Evolutionary conservation across 805 yeast genomes (phyloP).

Genomic region (Monosporozyma servazzii): DNA sequence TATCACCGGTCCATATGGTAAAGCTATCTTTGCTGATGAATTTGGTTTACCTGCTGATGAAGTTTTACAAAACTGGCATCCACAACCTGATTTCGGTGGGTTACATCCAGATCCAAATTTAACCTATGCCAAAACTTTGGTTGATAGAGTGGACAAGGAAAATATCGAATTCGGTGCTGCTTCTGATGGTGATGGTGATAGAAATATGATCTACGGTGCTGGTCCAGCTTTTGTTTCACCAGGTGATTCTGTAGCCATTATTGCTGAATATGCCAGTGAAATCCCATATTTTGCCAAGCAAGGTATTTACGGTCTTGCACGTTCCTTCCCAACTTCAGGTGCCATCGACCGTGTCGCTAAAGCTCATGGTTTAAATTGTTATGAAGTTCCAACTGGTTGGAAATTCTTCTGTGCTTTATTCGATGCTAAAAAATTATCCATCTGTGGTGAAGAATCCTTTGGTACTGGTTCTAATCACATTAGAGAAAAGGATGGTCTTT

Average conservation of each 20-base stretch:
- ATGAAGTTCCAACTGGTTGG: slow-evolving; percentile 99
- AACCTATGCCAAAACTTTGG: slow-evolving; percentile 85
- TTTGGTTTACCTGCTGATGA: slow-evolving; percentile 59
- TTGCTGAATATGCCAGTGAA: slow-evolving; percentile 82
- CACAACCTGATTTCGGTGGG: slow-evolving; percentile 91
- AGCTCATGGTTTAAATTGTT: slow-evolving; percentile 59
- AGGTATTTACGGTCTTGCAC: slow-evolving; percentile 87
- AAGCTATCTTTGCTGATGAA: slow-evolving; percentile 73
- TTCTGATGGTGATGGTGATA: slow-evolving; percentile 98
- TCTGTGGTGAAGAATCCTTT: slow-evolving; percentile 96
- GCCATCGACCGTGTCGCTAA: slow-evolving; percentile 90
- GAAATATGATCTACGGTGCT: slow-evolving; percentile 97
- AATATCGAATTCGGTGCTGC: slow-evolving; percentile 93
- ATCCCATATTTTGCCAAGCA: slow-evolving; percentile 86
- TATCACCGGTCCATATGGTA: slow-evolving; percentile 94
- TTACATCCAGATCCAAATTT: slow-evolving; percentile 96
- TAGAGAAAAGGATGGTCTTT: slow-evolving; percentile 94
- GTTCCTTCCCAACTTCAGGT: slow-evolving; percentile 95
- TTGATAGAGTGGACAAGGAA: slow-evolving; percentile 72
- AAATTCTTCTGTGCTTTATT: slow-evolving; percentile 93
- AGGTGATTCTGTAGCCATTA: slow-evolving; percentile 96
- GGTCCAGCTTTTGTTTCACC: slow-evolving; percentile 87
- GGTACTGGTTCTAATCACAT: slow-evolving; percentile 98
- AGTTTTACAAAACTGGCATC: slow-evolving; percentile 68
- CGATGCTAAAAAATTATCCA: slow-evolving; percentile 85